A percentile compares a stretch with the other conserved stretches of the same genome.
These are phyloP conservation scores for Lactarius psammicola DNA, from an alignment of 768 basidiomycete genomes.

Conservation along the genomic window DNA sequence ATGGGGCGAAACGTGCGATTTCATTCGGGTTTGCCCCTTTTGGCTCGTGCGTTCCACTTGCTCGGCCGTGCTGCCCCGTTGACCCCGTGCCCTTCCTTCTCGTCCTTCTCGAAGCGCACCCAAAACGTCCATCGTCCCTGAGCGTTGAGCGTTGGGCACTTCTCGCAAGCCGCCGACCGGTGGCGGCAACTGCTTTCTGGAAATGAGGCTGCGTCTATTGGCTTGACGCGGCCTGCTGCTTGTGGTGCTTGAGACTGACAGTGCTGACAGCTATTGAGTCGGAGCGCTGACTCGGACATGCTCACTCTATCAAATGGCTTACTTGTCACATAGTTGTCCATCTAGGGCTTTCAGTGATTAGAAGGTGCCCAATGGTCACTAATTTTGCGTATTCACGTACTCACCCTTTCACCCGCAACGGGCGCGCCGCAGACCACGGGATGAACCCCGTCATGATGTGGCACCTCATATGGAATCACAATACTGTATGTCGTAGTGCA, in stretches of 20 bases:
- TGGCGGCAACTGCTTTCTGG: neutral
- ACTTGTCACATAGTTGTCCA: neutral
- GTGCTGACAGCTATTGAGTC: neutral
- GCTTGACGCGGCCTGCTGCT: neutral
- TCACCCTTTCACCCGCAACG: neutral
- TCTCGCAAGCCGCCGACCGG: neutral
- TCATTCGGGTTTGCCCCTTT: conserved; percentile 20
- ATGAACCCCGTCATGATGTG: neutral
- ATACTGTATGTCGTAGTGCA: neutral
- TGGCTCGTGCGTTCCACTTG: conserved; percentile 1
- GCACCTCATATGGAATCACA: neutral
- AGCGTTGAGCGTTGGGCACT: neutral
- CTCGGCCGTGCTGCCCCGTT: conserved; percentile 4
- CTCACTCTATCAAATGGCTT: neutral
- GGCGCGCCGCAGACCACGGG: conserved; percentile 3
- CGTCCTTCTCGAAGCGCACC: neutral
- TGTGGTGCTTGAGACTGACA: neutral
- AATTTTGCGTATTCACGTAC: neutral
- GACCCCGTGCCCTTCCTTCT: conserved; percentile 12
- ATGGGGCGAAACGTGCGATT: conserved; percentile 11
- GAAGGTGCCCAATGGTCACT: neutral
- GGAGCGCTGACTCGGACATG: neutral
- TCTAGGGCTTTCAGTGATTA: neutral
- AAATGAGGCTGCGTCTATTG: neutral
- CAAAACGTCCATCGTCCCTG: conserved; percentile 15